Evolutionary conservation across 805 yeast genomes (phyloP).

Genomic region (Wickerhamomyces canadensis): DNA sequence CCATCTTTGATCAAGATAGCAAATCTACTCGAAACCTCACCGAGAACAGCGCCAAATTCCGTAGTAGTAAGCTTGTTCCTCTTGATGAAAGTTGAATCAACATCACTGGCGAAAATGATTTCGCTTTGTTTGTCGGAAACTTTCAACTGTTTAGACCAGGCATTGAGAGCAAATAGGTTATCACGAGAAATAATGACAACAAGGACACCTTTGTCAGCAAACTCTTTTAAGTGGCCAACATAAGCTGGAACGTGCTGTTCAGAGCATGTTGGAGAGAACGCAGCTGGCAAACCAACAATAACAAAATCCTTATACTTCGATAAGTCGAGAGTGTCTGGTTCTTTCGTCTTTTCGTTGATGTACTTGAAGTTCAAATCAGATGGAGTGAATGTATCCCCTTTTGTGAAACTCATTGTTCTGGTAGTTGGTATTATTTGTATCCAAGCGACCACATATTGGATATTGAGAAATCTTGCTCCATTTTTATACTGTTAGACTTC

Average conservation of each 20-base stretch:
- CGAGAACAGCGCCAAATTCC: constrained; percentile 46
- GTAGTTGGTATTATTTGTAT: no score
- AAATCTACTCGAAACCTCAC: constrained; percentile 45
- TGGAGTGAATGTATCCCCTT: constrained; percentile 3
- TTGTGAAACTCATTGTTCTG: not conserved
- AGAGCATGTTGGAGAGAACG: constrained; percentile 80
- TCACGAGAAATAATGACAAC: constrained; percentile 57
- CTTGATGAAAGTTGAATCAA: constrained; percentile 49
- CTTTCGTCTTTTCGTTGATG: constrained; percentile 21
- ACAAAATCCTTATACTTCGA: constrained; percentile 30
- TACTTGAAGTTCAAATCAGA: constrained; percentile 25
- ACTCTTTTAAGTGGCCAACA: constrained; percentile 29
- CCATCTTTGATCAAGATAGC: constrained; percentile 62
- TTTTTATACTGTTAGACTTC: no score
- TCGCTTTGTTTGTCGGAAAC: constrained; percentile 26
- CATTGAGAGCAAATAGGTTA: constrained; percentile 64
- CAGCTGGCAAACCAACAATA: constrained; percentile 75
- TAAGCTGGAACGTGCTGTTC: constrained; percentile 64
- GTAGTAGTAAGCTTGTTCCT: constrained; percentile 44
- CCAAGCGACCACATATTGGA: no score
- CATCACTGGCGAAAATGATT: constrained; percentile 59
- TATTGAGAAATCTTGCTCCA: no score
- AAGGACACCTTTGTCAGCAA: constrained; percentile 53
- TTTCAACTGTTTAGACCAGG: constrained; percentile 46
- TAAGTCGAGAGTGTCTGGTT: constrained; percentile 25